phyloP scores from a whole-genome alignment of 1,284 basidiomycete genomes.

The Rhizopogon parksii region DNA sequence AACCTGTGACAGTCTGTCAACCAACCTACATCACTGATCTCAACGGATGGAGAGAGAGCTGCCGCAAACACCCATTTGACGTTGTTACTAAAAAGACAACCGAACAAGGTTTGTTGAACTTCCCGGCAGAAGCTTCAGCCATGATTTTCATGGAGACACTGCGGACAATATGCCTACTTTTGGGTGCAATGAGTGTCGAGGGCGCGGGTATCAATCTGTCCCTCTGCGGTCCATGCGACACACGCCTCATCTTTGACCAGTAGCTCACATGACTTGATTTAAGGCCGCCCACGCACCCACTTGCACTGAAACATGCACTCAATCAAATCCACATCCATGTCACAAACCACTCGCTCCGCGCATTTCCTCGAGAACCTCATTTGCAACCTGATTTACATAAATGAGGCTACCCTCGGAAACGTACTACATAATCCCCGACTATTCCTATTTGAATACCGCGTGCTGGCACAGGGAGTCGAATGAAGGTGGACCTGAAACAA shows the following conservation, averaged over 20 bases:
- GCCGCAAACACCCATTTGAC: background rate
- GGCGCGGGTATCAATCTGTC: background rate
- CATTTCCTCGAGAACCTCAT: background rate
- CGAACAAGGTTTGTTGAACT: slow-evolving; percentile 17
- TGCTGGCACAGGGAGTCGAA: background rate
- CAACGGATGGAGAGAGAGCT: background rate
- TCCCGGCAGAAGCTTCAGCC: slow-evolving; percentile 15
- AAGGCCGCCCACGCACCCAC: background rate
- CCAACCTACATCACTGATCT: background rate
- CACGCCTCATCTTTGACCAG: background rate
- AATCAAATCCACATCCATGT: too few relatives aligned
- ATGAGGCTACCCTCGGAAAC: background rate
- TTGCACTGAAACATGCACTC: background rate
- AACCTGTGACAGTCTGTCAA: background rate
- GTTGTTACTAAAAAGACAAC: slow-evolving; percentile 12
- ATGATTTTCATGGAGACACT: slow-evolving; percentile 12
- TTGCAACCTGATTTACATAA: background rate
- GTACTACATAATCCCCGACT: slow-evolving; percentile 4
- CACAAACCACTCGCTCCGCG: background rate
- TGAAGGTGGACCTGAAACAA: background rate
- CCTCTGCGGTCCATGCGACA: background rate
- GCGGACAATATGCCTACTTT: slow-evolving; percentile 7
- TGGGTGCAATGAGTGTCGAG: slow-evolving; percentile 3
- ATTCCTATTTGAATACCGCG: slow-evolving; percentile 1
- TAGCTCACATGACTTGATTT: background rate